These are phyloP conservation scores for Neurospora sp. DNA, from an alignment of 495 filamentous ascomycete genomes.

Conservation along the genomic window DNA sequence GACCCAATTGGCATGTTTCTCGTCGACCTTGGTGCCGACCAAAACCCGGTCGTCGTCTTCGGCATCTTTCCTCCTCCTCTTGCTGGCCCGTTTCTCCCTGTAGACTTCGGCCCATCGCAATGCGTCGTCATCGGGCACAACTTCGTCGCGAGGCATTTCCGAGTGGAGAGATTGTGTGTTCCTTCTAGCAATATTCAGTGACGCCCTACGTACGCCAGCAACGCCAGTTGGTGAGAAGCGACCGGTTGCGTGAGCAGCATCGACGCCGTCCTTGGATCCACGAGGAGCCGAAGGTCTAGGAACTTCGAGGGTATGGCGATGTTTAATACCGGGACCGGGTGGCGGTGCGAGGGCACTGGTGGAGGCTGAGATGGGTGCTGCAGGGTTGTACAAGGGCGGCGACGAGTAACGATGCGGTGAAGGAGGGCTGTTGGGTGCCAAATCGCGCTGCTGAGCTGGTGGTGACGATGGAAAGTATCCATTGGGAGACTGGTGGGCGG, in stretches of 20 bases:
- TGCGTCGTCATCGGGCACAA: conserved; percentile 77
- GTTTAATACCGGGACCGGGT: conserved; percentile 46
- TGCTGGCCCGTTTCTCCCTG: conserved; percentile 78
- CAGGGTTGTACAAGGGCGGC: conserved; percentile 47
- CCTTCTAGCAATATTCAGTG: conserved; percentile 67
- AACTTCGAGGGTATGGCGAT: conserved; percentile 87
- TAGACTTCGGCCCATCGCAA: conserved; percentile 87
- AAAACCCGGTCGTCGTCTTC: conserved; percentile 90
- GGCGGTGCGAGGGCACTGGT: conserved; percentile 36
- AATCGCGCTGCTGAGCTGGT: background rate
- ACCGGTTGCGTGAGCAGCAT: conserved; percentile 59
- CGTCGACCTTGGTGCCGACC: conserved; percentile 97
- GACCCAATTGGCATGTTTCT: conserved; percentile 95
- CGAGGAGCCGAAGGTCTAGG: conserved; percentile 45
- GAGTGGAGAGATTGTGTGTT: conserved; percentile 78
- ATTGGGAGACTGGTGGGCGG: conserved; percentile 7
- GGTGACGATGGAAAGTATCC: background rate
- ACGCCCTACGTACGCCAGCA: conserved; percentile 59
- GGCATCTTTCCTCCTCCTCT: conserved; percentile 68
- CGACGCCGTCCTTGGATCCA: conserved; percentile 48
- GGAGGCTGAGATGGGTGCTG: conserved; percentile 30
- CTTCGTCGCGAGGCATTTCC: conserved; percentile 71
- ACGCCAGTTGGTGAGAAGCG: conserved; percentile 70
- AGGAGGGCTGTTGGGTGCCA: background rate
- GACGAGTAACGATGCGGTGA: conserved; percentile 63